Base-by-base conservation (phyloP, 805 yeast genomes). In the Crinitomyces ghanaensis region DNA sequence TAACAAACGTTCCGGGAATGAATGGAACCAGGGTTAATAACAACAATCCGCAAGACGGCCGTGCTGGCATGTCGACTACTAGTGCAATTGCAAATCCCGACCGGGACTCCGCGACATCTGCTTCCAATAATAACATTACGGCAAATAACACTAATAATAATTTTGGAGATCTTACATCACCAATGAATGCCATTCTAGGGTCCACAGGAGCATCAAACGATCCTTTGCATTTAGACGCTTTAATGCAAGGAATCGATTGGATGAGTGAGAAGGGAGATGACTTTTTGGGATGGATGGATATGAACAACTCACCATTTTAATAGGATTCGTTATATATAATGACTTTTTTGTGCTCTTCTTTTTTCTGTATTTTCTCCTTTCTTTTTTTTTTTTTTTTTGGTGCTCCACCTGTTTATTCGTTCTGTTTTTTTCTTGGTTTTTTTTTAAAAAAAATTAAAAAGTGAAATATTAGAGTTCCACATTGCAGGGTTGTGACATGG, bases 201-300 rank as follows among this genome's bases (percentile, higher is more conserved):
- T 37, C 48, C 15, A 45, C 48, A 12, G 49, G 48, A 6, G 46
- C 48, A 6, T 39, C 48, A 7, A 45, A 39, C 25, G 50, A 46
- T 32, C 48, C 46, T 3, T 30, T 40, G 11, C 52, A 52, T 30
- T 28, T 53, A 6, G 52, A 51, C 25, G 41, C 52, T 3, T 34
- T 56, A n/a, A 37, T 57, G 53, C 91, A 81, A 45, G 79, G 85
- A 18, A 73, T 77, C 21, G 86, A 84, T 19, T 83, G 93, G 94
- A 68, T 77, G 51, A 85, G 82, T 49, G 77, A 74, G 20, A 82
- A 75, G 33, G 69, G 67, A 29, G 96, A 86, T 50, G 96, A 86
- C 51, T 79, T 86, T 48, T 60, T 86, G 30, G 96, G 96, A 8
- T 86, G 95, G 95, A 80, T 86, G 62, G 94, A 83, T 20, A 36